Evolutionary conservation across 164 flowering plant species (phyloP), one percentile per base, ranked within the genome.

Genomic region (Liriodendron chinense): DNA sequence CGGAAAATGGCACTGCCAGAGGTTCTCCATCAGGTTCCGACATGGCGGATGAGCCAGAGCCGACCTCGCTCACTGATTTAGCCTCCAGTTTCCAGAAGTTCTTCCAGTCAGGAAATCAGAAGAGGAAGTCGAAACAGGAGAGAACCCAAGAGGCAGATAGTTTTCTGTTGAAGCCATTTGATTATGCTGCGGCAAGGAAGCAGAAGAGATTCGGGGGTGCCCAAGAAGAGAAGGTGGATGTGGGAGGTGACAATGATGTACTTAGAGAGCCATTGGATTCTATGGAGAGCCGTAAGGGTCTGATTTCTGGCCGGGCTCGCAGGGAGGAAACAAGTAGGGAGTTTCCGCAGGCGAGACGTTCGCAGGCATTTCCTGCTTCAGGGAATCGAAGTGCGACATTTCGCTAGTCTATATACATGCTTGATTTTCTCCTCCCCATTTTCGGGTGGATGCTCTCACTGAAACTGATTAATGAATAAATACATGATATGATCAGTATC

Each of bases 351-450:
- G 91, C 87, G 7, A 86, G 84, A 83, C 75, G 97, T 25, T 89
- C 98, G 10, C 93, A 87, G 73, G 99, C 98, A 50, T 96, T 96
- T 72, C 98, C 99, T 0, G 90, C 90, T 23, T 82, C 89, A 8
- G 99, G 99, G 21, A 96, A 96, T 68, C 88, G 99, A 24, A 92
- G 90, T 79, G 82, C 85, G 9, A 91, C 98, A 3, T 91, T 91
- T 75, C 82, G 84, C 2, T 84, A 49, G 61, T 72, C 43, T 34
- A 34, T 34, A 4, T 34, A 34, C 43, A 4, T 34, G 43, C 7
- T 34, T 34, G 43, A 4, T 34, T 34, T 34, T 34, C 43, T 7
- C 43, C 43, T 34, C 43, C 43, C 43, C 43, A 6, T 34, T 34
- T 34, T 34, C 5, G 43, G 43, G 43, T 34, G 43, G 43, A 34